Base-by-base conservation (phyloP, 495 filamentous ascomycete genomes). In the Neurospora sp. region DNA sequence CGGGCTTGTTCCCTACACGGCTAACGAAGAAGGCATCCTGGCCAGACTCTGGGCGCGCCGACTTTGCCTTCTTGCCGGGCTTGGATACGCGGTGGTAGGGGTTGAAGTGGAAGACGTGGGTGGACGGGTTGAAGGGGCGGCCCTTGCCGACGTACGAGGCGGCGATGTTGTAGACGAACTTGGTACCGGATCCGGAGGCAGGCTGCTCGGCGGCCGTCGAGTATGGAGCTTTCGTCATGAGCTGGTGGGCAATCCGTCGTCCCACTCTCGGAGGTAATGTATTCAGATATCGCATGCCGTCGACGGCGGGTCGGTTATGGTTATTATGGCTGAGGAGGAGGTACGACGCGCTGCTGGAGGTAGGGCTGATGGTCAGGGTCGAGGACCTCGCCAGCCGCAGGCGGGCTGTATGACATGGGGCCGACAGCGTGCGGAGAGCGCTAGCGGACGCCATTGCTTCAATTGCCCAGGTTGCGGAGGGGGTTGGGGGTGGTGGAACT, bases 11-110 rank as follows among this genome's bases (percentile, higher is more conserved):
- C 45, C 83, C 84, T 39, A 97, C 83, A 12, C 87, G 88, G 75
- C 91, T 92, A 44, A 96, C 89, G 82, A 99, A 98, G 81, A 98
- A 98, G 40, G 96, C 92, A 87, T 99, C 96, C 79, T 98, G 94
- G 12, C 96, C 96, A 69, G 91, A 93, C 68, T 90, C 90, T 12
- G 91, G 90, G n/a, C 92, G 86, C 70, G 83, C 83, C 70, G 83
- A 82, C 80, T 85, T 89, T 73, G 81, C 82, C 69, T 79, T 81
- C 74, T 79, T 74, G 27, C 73, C 74, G 14, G 71, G 83, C 73
- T 77, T 87, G 72, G 83, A 87, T 74, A 86, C 89, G 73, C 79
- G 84, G 75, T 86, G 84, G 72, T 87, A 86, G 40, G 90, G 89
- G 76, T 92, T 89, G 84, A 94, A 94, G 78, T 90, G 89, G 81